Evolutionary conservation across 2,329 filamentous ascomycete genomes (phyloP).

Genomic region (Neofusicoccum laricinum): DNA sequence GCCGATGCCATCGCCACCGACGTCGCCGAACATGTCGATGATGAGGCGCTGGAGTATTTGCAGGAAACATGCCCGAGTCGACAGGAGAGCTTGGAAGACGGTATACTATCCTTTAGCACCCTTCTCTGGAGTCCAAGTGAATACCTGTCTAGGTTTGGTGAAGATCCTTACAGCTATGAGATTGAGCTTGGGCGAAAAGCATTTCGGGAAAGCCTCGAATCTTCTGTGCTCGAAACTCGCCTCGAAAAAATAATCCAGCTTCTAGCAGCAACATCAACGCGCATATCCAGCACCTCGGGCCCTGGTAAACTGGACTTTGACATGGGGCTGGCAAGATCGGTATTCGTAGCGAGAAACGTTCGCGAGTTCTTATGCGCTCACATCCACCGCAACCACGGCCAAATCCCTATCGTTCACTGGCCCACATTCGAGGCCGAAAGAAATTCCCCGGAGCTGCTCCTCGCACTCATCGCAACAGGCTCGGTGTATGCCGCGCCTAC

Average conservation of each 20-base stretch:
- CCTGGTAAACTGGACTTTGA: background rate
- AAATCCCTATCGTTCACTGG: background rate
- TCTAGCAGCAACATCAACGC: too few species aligned
- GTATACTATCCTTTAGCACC: too few species aligned
- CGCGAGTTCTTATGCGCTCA: background rate
- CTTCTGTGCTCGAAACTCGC: too few species aligned
- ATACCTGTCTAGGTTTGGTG: too few species aligned
- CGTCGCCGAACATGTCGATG: background rate
- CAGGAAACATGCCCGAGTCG: too few species aligned
- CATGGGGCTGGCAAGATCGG: background rate
- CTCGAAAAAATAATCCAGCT: too few species aligned
- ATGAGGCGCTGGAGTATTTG: background rate
- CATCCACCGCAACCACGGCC: background rate
- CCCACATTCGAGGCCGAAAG: background rate
- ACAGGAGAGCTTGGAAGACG: too few species aligned
- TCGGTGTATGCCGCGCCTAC: background rate
- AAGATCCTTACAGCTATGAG: too few species aligned
- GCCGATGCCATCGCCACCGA: background rate
- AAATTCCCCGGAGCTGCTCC: background rate
- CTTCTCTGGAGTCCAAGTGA: too few species aligned
- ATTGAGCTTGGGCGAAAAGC: too few species aligned
- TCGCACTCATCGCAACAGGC: background rate
- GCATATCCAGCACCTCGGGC: too few species aligned
- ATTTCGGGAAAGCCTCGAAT: too few species aligned
- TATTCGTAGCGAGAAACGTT: background rate